Evolutionary conservation across 352 stramenopile genomes (phyloP).

Genomic region (Phytophthora nicotianae): DNA sequence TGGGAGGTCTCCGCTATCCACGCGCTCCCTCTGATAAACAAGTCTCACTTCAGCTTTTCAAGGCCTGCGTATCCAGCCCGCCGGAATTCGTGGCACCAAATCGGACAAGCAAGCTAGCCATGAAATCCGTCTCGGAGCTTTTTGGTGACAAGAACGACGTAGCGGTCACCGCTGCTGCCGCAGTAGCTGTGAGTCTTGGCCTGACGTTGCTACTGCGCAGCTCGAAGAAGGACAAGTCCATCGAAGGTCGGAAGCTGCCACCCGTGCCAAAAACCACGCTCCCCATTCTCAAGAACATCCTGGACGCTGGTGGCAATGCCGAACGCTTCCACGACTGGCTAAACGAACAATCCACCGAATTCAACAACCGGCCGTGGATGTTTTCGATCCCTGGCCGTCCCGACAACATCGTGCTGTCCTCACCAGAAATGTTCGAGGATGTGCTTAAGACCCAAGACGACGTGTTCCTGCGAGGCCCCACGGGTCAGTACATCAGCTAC

Average conservation of each 20-base stretch:
- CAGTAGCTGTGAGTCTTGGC: conserved; percentile 30
- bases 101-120: conserved; percentile 3
- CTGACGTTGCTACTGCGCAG: conserved; percentile 29
- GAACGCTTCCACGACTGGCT: conserved; percentile 61
- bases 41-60: conserved; percentile 14
- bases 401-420: conserved; percentile 46
- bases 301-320: conserved; percentile 34
- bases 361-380: conserved; percentile 47
- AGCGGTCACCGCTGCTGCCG: conserved; percentile 16
- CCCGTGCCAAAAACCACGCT: conserved; percentile 36
- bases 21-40: neutral
- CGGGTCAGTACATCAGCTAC: conserved; percentile 36
- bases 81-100: conserved; percentile 9
- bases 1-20: conserved; percentile 5
- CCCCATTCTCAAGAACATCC: conserved; percentile 50
- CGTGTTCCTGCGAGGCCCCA: conserved; percentile 62
- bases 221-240: conserved; percentile 28
- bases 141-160: conserved; percentile 21
- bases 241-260: conserved; percentile 25
- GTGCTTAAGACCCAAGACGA: conserved; percentile 64
- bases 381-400: conserved; percentile 38
- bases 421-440: conserved; percentile 47
- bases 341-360: conserved; percentile 40
- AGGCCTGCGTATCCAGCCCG: conserved; percentile 5
- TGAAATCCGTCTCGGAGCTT: conserved; percentile 27